Base-by-base conservation (phyloP, 768 basidiomycete species). In the Wakefieldia striispora region DNA sequence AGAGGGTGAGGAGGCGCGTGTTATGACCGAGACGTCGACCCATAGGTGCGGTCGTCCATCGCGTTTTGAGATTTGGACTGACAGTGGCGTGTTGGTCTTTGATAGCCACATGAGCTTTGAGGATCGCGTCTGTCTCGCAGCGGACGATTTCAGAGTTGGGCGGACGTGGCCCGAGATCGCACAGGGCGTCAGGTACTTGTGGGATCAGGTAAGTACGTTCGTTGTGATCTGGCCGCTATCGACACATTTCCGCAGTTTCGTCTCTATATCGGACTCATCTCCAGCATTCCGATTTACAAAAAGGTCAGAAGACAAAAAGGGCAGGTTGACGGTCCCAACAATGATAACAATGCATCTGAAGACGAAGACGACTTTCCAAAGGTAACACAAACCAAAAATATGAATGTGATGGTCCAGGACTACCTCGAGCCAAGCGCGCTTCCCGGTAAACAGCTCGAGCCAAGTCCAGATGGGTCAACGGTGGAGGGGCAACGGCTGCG, bases 91-190 rank as follows among this genome's bases (percentile, higher is more conserved):
- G n/a, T n/a, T n/a, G n/a, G n/a, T n/a, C n/a, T n/a, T 17, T 20
- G 14, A 40, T 9, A 64, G 58, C 36, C 43, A 6, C 26, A 38
- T 44, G 38, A 53, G 33, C 39, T 42, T 58, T 13, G 49, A 54
- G 38, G 59, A 61, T 48, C 65, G 66, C 12, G 40, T 67, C 2
- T 52, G 54, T 50, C 40, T 64, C 9, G 68, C 65, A 2, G 56
- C 66, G 3, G 67, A 67, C 24, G 67, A 67, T 40, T 67, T 67
- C 40, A 55, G 66, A 27, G 40, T 67, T 13, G 67, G 66, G 5
- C 65, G 66, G 6, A 50, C 34, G 6, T 67, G 66, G 66, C 66
- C 66, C 12, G 67, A 65, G 35, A 60, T 69, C 6, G 46, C 61
- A 3, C 45, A 49, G 0, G 66, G 67, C 16, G 66, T 67, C 13